phyloP scores from a whole-genome alignment of 2,329 filamentous ascomycete genomes.

The Colletotrichum sp. region DNA sequence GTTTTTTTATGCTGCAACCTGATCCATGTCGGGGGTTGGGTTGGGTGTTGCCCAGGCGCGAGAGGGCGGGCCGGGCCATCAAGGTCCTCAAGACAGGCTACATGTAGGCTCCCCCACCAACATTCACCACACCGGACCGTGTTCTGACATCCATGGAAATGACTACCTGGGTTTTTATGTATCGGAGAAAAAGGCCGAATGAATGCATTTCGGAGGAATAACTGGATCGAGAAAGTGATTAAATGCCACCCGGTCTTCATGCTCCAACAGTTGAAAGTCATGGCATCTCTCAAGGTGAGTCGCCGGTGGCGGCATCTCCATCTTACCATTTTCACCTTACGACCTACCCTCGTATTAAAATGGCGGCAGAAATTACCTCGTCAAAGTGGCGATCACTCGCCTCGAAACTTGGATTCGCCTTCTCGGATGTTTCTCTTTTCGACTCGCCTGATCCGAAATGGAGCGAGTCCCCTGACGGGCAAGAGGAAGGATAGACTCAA shows the following conservation, averaged over 20 bases:
- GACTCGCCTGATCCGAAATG: background rate
- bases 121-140: background rate
- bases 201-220: background rate
- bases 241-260: background rate
- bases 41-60: background rate
- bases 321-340: background rate
- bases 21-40: background rate
- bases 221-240: background rate
- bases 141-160: background rate
- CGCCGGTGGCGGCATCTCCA: background rate
- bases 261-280: background rate
- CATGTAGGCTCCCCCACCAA: background rate
- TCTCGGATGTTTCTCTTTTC: background rate
- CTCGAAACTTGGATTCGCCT: background rate
- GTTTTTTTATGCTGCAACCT: background rate
- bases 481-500: accelerated
- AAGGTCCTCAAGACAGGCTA: constrained; percentile 3
- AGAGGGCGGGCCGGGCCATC: constrained; percentile 18
- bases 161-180: background rate
- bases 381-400: background rate
- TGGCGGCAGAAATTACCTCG: background rate
- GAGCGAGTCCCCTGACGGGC: accelerated
- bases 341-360: background rate
- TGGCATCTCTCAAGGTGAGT: background rate
- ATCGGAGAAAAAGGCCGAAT: background rate